A percentile compares a stretch with the other conserved stretches of the same genome.
phyloP scores from a whole-genome alignment of 2,329 filamentous ascomycete species.

The Cladosporium sp. region DNA sequence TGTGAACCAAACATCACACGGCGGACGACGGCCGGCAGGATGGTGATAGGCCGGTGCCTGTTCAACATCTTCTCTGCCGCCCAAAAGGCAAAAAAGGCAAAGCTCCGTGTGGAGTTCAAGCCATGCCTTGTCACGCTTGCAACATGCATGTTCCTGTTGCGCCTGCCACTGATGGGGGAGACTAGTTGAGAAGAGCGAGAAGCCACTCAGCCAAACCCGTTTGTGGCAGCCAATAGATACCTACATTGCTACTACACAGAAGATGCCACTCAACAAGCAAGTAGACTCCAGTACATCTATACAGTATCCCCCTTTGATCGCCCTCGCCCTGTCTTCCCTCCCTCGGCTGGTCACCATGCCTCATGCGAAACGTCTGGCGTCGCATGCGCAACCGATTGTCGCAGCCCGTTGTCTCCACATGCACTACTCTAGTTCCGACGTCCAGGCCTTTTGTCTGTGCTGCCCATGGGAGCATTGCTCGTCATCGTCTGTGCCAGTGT shows the following conservation, averaged over 20 bases:
- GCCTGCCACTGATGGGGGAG: not conserved
- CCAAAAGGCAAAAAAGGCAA: not conserved
- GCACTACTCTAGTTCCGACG: constrained; percentile 1
- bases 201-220: not conserved
- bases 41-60: constrained; percentile 8
- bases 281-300: not conserved
- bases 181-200: not conserved
- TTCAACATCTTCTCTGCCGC: constrained; percentile 10
- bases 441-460: constrained; percentile 17
- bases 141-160: constrained; percentile 2
- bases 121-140: not conserved
- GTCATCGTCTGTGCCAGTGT: not conserved
- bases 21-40: not conserved
- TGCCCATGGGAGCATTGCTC: not conserved
- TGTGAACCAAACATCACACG: not conserved
- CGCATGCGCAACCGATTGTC: constrained; percentile 9
- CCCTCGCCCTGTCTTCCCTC: not conserved
- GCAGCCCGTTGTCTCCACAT: constrained; percentile 11
- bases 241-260: not conserved
- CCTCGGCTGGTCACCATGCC: constrained; percentile 2
- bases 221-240: not conserved
- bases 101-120: constrained; percentile 3
- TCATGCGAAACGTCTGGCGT: constrained; percentile 17
- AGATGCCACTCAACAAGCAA: not conserved
- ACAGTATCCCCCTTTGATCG: not conserved